phyloP scores from a whole-genome alignment of 2,329 filamentous ascomycete genomes.

The Plectosphaerella sp. region DNA sequence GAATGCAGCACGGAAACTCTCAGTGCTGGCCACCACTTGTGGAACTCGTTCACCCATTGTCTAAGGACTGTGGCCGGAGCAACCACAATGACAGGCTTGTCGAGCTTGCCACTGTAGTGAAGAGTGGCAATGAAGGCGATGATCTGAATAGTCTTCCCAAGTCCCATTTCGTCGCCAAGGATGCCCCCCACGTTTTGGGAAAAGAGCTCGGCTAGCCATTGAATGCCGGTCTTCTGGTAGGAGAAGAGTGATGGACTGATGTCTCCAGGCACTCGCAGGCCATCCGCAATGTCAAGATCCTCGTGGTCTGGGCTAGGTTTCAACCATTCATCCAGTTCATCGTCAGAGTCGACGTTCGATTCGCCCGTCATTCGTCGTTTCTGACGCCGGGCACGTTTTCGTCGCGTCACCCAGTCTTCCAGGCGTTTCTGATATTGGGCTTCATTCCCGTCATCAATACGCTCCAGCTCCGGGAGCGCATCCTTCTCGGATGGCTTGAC shows the following conservation, averaged over 20 bases:
- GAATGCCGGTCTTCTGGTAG: slow-evolving; percentile 94
- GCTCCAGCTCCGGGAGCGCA: slow-evolving; percentile 39
- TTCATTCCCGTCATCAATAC: slow-evolving; percentile 87
- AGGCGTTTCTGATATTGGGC: slow-evolving; percentile 72
- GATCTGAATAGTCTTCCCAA: slow-evolving; percentile 80
- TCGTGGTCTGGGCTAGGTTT: slow-evolving; percentile 79
- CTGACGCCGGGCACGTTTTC: slow-evolving; percentile 35
- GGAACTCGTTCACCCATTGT: slow-evolving; percentile 98
- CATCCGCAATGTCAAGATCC: slow-evolving; percentile 71
- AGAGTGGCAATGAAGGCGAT: slow-evolving; percentile 82
- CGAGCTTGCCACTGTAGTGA: slow-evolving; percentile 84
- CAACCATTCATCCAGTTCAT: slow-evolving; percentile 64
- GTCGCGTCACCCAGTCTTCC: slow-evolving; percentile 64
- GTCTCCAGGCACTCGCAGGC: slow-evolving; percentile 80
- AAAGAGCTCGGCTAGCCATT: slow-evolving; percentile 93
- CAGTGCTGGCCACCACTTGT: slow-evolving; percentile 98
- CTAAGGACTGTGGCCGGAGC: slow-evolving; percentile 92
- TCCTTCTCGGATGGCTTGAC: slow-evolving; percentile 29
- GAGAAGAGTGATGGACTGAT: slow-evolving; percentile 90
- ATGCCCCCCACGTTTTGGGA: slow-evolving; percentile 89
- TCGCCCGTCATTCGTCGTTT: slow-evolving; percentile 25
- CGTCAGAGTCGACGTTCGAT: slow-evolving; percentile 35
- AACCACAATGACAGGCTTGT: slow-evolving; percentile 83
- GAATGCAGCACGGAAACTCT: slow-evolving; percentile 93
- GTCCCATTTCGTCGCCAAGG: slow-evolving; percentile 94